Base-by-base conservation (phyloP, 306 rosid species). In the Acacia acuminata region DNA sequence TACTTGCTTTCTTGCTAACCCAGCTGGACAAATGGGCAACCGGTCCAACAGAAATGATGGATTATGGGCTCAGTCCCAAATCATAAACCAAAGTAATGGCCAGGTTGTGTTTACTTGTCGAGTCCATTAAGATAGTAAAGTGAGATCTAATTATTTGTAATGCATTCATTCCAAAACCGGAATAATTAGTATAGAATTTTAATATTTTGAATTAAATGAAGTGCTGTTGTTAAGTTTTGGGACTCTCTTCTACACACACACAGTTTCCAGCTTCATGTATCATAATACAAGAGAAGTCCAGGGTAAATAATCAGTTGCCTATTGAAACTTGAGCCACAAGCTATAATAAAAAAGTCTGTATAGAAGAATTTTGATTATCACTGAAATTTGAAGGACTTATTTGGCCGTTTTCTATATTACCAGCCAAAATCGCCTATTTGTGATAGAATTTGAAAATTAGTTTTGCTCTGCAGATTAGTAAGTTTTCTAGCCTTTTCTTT, bases 401-500 rank as follows among this genome's bases (percentile, higher is more conserved):
- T 51, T 51, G 32, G 66, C 11, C 7, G 15, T 47, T 56, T 22
- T 38, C 55, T 58, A 1, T 76, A 7, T 48, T 22, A 20, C 27
- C 22, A 22, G 38, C 69, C 38, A 56, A 55, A 12, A 20, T 58
- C 15, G 38, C 50, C 66, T 51, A 42, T 75, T 22, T 3, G 53
- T 36, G 53, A 56, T 56, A 38, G 19, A 38, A 76, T 51, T 32
- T 53, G 78, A 53, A 19, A 38, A 4, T 32, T 24, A 17, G 25
- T 53, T 20, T 53, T 74, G 16, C 19, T 74, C 66, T 19, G 30
- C 40, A 30, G 17, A 50, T 7, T 7, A 16, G 63, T 10, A 10
- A 75, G 73, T 79, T 83, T 71, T 58, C 65, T 79, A 63, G 45
- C 43, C 64, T 47, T 40, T 70, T 30, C 77, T 80, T 83, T 38